A percentile compares a stretch with the other conserved stretches of the same genome.
phyloP scores from a whole-genome alignment of 352 stramenopile genomes.

The Pythium sukuiense region DNA sequence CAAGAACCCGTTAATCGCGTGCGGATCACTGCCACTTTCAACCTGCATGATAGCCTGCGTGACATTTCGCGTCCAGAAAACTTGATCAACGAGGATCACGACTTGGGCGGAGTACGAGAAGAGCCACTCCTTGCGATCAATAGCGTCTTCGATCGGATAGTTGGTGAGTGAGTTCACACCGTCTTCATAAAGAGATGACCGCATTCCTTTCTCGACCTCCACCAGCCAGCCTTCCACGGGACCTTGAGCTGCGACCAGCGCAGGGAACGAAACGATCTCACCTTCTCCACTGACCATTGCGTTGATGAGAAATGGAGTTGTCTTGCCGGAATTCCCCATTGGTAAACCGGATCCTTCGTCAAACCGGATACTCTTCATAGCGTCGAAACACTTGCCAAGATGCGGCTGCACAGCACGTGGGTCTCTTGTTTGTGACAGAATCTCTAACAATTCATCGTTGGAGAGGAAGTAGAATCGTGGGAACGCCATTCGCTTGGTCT shows the following conservation, averaged over 20 bases:
- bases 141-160: constrained; percentile 87
- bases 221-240: constrained; percentile 88
- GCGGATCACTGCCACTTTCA: constrained; percentile 58
- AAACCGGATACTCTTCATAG: constrained; percentile 92
- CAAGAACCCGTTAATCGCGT: constrained; percentile 82
- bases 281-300: constrained; percentile 87
- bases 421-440: constrained; percentile 89
- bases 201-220: constrained; percentile 88
- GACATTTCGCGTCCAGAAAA: constrained; percentile 91
- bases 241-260: constrained; percentile 74
- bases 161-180: constrained; percentile 80
- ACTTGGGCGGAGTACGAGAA: constrained; percentile 88
- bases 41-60: constrained; percentile 75
- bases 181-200: constrained; percentile 83
- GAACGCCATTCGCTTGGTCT: constrained; percentile 92
- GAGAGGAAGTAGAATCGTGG: constrained; percentile 93
- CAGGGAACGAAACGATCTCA: constrained; percentile 81
- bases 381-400: constrained; percentile 91
- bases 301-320: constrained; percentile 46
- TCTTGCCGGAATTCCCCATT: constrained; percentile 40
- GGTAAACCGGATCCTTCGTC: constrained; percentile 35
- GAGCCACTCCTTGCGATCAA: constrained; percentile 88
- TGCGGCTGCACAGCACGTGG: constrained; percentile 89
- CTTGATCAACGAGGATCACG: constrained; percentile 90
- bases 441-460: constrained; percentile 91